Evolutionary conservation across 2,329 filamentous ascomycete genomes (phyloP).

Genomic region (Rutstroemia sp.): DNA sequence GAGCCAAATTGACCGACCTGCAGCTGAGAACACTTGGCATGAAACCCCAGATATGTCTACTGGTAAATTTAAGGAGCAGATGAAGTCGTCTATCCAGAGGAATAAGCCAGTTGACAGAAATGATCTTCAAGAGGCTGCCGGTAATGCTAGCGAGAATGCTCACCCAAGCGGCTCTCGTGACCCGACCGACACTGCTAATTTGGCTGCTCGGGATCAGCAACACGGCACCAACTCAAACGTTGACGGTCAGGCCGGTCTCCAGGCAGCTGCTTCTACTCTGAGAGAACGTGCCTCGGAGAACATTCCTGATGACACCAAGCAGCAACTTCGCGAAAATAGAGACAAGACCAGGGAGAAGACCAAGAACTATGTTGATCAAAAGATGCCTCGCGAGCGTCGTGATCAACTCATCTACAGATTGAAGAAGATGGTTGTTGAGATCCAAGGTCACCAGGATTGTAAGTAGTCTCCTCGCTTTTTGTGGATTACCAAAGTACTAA

Average conservation of each 20-base stretch:
- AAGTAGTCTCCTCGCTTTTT: constrained; percentile 27
- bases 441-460: constrained; percentile 91
- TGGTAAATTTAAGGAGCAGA: constrained; percentile 59
- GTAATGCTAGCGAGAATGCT: constrained; percentile 49
- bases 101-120: constrained; percentile 43
- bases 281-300: constrained; percentile 55
- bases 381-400: constrained; percentile 86
- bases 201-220: constrained; percentile 40
- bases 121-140: constrained; percentile 53
- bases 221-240: constrained; percentile 39
- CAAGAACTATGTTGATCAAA: constrained; percentile 71
- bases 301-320: constrained; percentile 54
- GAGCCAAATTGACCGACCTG: constrained; percentile 70
- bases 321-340: constrained; percentile 43
- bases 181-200: constrained; percentile 42
- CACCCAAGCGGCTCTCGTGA: constrained; percentile 48
- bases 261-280: constrained; percentile 32
- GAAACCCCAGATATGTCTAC: constrained; percentile 72
- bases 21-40: constrained; percentile 90
- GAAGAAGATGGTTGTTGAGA: constrained; percentile 97
- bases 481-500: neutral
- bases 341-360: constrained; percentile 44
- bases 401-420: constrained; percentile 87
- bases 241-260: constrained; percentile 42
- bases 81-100: constrained; percentile 51